Conservation (phyloP, 2,329 filamentous ascomycete species). For the Colletotrichum orchidophilum region DNA sequence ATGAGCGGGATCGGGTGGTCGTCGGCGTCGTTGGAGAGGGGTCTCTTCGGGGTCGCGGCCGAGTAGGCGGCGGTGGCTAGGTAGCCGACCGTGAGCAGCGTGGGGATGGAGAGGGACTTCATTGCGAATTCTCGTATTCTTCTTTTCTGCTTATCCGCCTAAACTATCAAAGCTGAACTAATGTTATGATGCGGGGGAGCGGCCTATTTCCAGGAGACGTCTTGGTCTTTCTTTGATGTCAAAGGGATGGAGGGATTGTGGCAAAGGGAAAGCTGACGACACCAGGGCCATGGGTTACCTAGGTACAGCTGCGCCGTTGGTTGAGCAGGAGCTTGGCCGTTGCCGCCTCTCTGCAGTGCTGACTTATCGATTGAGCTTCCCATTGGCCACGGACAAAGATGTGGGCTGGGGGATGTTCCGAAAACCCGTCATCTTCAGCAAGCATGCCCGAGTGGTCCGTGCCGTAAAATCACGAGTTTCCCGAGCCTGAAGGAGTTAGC, state of each 20-base stretch:
- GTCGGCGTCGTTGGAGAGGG: constrained; percentile 47
- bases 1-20: constrained; percentile 85
- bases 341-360: constrained; percentile 6
- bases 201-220: neutral
- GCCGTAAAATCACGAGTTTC: neutral
- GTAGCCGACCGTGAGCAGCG: constrained; percentile 43
- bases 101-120: constrained; percentile 44
- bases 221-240: neutral
- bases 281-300: constrained; percentile 15
- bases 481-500: constrained; percentile 7
- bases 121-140: constrained; percentile 30
- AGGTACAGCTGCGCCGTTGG: constrained; percentile 39
- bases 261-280: constrained; percentile 38
- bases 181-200: neutral
- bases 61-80: constrained; percentile 36
- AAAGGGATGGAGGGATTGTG: constrained; percentile 13
- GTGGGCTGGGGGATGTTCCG: constrained; percentile 3
- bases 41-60: constrained; percentile 22
- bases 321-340: neutral
- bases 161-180: neutral
- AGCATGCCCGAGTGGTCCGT: constrained; percentile 3
- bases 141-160: neutral
- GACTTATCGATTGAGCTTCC: constrained; percentile 24
- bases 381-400: constrained; percentile 32
- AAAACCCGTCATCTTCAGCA: constrained; percentile 1